Evolutionary conservation across 805 yeast genomes (phyloP).

Genomic region (Spathaspora girioi): DNA sequence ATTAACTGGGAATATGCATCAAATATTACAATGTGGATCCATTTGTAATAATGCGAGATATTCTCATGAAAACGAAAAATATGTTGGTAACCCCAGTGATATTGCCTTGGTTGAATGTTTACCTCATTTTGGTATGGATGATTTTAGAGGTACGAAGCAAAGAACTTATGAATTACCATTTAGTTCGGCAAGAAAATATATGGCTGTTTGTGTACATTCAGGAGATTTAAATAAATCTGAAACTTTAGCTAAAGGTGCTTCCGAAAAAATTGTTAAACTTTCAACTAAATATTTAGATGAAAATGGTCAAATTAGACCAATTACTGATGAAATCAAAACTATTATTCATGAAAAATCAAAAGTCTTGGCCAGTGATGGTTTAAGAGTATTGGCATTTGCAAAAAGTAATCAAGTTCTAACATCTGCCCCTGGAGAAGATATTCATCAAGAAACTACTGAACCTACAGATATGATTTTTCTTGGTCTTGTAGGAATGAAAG

Average conservation of each 20-base stretch:
- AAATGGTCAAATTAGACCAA: constrained; percentile 55
- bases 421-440: constrained; percentile 18
- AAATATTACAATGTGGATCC: constrained; percentile 61
- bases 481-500: constrained; percentile 94
- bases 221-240: constrained; percentile 56
- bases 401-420: constrained; percentile 36
- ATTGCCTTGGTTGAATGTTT: constrained; percentile 81
- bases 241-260: constrained; percentile 86
- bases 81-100: constrained; percentile 92
- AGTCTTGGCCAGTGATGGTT: constrained; percentile 73
- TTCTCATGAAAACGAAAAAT: constrained; percentile 65
- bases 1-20: constrained; percentile 52
- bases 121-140: constrained; percentile 66
- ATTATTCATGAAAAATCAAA: constrained; percentile 57
- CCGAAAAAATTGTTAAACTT: constrained; percentile 63
- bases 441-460: constrained; percentile 17
- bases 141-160: constrained; percentile 55
- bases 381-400: constrained; percentile 83
- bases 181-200: constrained; percentile 77
- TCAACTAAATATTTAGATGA: constrained; percentile 59
- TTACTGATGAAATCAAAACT: constrained; percentile 48
- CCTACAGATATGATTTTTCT: constrained; percentile 68
- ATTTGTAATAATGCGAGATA: constrained; percentile 73
- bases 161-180: constrained; percentile 79
- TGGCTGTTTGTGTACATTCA: constrained; percentile 73